These are phyloP conservation scores for Leptodontidium sp. DNA, from an alignment of 2,329 filamentous ascomycete species.

Conservation along the genomic window DNA sequence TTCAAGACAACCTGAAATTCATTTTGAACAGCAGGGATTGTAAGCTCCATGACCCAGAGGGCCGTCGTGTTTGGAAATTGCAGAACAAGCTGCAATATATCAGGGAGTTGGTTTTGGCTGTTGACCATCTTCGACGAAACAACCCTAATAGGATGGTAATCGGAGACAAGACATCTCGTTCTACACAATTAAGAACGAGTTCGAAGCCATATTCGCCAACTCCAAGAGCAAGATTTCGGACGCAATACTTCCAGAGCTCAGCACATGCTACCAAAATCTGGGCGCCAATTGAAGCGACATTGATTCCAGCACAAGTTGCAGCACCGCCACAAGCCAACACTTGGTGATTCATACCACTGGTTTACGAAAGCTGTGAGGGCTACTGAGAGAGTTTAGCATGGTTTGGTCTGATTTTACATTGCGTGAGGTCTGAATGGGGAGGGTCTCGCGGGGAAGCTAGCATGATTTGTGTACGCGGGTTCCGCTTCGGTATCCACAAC, in stretches of 20 bases:
- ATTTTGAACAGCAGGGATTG: not conserved
- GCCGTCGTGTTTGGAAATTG: not conserved
- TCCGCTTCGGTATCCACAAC: too few relatives aligned
- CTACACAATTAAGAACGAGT: not conserved
- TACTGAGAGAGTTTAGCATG: too few relatives aligned
- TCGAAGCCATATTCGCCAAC: not conserved
- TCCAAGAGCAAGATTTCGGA: not conserved
- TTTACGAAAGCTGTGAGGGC: too few relatives aligned
- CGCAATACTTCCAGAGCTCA: not conserved
- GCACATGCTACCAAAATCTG: not conserved
- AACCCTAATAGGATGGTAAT: not conserved
- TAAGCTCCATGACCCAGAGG: too few relatives aligned
- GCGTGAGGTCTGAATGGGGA: too few relatives aligned
- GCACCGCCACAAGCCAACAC: too few relatives aligned
- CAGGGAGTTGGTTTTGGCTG: not conserved
- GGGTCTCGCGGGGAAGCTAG: too few relatives aligned
- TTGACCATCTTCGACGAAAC: not conserved
- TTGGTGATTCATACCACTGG: too few relatives aligned
- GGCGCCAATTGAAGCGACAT: not conserved
- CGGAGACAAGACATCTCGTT: not conserved
- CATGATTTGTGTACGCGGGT: too few relatives aligned
- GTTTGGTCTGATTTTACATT: too few relatives aligned
- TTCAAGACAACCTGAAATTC: too few relatives aligned
- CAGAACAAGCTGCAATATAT: not conserved
- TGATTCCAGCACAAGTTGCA: not conserved